phyloP scores from a whole-genome alignment of 352 stramenopile species.

The Pythium phragmitis region DNA sequence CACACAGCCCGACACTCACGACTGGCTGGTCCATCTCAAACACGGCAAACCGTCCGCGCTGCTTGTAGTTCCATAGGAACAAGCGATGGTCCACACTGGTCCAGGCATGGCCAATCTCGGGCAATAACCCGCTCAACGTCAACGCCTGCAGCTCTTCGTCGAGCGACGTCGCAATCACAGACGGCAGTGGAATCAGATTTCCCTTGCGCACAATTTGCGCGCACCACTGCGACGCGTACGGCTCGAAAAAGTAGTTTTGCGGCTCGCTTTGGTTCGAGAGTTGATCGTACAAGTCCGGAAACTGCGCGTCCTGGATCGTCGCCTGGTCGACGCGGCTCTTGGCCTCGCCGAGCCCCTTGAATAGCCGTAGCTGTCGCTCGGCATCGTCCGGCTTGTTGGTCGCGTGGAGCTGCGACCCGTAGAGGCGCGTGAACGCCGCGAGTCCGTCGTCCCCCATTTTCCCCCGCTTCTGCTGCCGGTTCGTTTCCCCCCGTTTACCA shows the following conservation, averaged over 20 bases:
- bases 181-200: conserved; percentile 59
- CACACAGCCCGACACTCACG: conserved; percentile 89
- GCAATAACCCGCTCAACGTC: conserved; percentile 91
- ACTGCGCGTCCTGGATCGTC: conserved; percentile 67
- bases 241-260: conserved; percentile 90
- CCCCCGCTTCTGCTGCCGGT: not conserved
- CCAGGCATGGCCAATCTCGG: conserved; percentile 92
- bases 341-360: conserved; percentile 70
- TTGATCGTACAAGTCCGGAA: conserved; percentile 77
- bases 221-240: conserved; percentile 80
- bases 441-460: conserved; percentile 21
- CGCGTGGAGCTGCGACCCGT: conserved; percentile 1
- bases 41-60: conserved; percentile 74
- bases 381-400: conserved; percentile 25
- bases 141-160: conserved; percentile 66
- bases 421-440: conserved; percentile 24
- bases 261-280: conserved; percentile 79
- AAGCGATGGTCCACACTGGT: conserved; percentile 93
- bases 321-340: conserved; percentile 79
- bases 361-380: conserved; percentile 39
- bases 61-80: conserved; percentile 94
- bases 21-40: conserved; percentile 93
- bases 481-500: not conserved
- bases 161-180: conserved; percentile 64
- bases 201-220: conserved; percentile 80